Conservation (phyloP, 1,284 basidiomycete genomes). For the Sutorius eximius region DNA sequence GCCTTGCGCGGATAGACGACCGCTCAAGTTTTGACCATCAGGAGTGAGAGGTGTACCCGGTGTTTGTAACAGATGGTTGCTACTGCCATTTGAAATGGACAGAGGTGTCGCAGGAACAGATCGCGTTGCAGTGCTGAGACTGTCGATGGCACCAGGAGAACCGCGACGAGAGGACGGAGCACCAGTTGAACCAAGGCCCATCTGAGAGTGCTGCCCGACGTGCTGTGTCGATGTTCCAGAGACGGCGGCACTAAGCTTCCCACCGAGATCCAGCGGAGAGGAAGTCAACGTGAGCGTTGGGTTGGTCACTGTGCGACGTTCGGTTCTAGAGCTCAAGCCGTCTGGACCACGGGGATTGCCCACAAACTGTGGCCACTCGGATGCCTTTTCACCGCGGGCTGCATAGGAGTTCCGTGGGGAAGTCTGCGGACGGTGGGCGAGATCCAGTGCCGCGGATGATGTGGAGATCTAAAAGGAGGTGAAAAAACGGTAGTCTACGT, state of each 20-base stretch:
- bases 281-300: slow-evolving; percentile 64
- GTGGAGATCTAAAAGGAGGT: slow-evolving; percentile 62
- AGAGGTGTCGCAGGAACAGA: slow-evolving; percentile 78
- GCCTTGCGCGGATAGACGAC: slow-evolving; percentile 57
- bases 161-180: slow-evolving; percentile 60
- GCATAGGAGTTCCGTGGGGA: slow-evolving; percentile 65
- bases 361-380: slow-evolving; percentile 92
- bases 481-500: slow-evolving; percentile 3
- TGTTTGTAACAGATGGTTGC: slow-evolving; percentile 56
- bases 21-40: slow-evolving; percentile 57
- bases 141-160: slow-evolving; percentile 65
- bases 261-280: slow-evolving; percentile 48
- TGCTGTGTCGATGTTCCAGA: slow-evolving; percentile 66
- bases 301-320: slow-evolving; percentile 70
- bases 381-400: slow-evolving; percentile 68
- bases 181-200: slow-evolving; percentile 44
- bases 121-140: slow-evolving; percentile 59
- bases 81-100: slow-evolving; percentile 47
- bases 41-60: slow-evolving; percentile 68
- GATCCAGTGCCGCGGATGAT: slow-evolving; percentile 90
- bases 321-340: slow-evolving; percentile 49
- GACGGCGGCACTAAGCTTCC: slow-evolving; percentile 46
- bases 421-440: slow-evolving; percentile 86
- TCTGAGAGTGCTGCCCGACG: slow-evolving; percentile 60
- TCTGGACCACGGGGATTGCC: slow-evolving; percentile 61